Percentiles rank a stretch among this genome's conserved stretches.
Evolutionary conservation across 306 rosid genomes (phyloP).

Genomic region (Prosopis cineraria): DNA sequence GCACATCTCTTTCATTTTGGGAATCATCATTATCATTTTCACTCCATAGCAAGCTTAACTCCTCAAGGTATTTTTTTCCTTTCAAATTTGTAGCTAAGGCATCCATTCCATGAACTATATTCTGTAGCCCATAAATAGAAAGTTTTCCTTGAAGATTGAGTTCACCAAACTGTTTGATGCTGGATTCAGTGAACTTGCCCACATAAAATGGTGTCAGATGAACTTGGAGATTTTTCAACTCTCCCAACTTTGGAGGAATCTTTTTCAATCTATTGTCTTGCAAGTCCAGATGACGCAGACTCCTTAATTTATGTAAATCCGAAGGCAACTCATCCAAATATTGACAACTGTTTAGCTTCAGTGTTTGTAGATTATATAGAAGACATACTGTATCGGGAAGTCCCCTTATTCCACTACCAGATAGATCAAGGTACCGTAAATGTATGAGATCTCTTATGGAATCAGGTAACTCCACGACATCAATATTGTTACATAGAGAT

Average conservation of each 20-base stretch:
- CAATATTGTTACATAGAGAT: neutral
- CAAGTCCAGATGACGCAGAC: no score
- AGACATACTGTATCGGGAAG: constrained; percentile 12
- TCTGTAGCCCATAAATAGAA: no score
- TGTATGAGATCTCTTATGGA: constrained; percentile 17
- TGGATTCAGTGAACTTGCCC: neutral
- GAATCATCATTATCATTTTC: no score
- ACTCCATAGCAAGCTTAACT: constrained; percentile 28
- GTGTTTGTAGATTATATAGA: constrained; percentile 33
- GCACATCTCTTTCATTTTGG: no score
- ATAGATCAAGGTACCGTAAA: constrained; percentile 29
- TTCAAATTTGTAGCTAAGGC: no score
- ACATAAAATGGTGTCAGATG: neutral
- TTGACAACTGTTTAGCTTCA: no score
- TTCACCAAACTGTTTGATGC: no score
- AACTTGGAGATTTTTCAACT: neutral
- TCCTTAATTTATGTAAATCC: no score
- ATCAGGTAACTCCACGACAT: neutral
- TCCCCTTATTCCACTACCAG: neutral
- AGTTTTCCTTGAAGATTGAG: no score
- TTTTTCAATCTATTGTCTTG: no score
- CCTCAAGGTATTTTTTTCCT: neutral
- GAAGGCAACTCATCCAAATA: neutral
- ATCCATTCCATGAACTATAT: no score
- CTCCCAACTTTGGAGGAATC: no score